These are phyloP conservation scores for Raffaelea ambrosiae DNA, from an alignment of 2,329 filamentous ascomycete species.

Conservation along the genomic window DNA sequence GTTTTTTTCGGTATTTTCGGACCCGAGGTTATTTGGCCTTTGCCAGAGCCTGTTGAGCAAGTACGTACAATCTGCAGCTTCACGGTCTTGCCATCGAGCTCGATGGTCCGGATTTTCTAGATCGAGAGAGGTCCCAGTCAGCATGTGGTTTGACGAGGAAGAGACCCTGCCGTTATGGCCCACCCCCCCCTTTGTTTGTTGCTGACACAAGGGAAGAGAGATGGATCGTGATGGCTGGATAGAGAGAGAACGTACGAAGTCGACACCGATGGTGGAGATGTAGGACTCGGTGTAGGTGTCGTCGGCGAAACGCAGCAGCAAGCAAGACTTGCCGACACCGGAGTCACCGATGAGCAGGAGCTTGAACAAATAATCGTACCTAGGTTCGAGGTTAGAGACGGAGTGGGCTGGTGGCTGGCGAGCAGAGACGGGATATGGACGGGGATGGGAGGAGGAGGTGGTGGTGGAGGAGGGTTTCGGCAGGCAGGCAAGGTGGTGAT, in stretches of 20 bases:
- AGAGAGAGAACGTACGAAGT: constrained; percentile 65
- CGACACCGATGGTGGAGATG: constrained; percentile 98
- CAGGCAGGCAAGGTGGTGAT: too few relatives aligned
- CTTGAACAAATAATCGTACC: constrained; percentile 99
- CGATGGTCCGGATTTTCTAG: constrained; percentile 99
- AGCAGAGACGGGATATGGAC: background rate
- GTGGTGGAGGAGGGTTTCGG: too few relatives aligned
- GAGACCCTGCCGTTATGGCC: too few relatives aligned
- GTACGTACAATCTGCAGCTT: constrained; percentile 89
- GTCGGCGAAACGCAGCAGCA: constrained; percentile 95
- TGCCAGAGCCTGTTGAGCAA: background rate
- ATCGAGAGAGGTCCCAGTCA: constrained; percentile 5
- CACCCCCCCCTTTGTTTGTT: background rate
- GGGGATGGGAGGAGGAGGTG: constrained; percentile 1
- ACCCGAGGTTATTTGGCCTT: constrained; percentile 10
- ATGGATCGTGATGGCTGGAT: too few relatives aligned
- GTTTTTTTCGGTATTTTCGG: background rate
- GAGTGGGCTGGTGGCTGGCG: background rate
- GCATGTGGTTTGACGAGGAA: background rate
- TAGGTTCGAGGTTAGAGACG: constrained; percentile 31
- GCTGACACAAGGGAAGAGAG: background rate
- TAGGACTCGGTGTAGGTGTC: constrained; percentile 99
- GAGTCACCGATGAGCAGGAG: constrained; percentile 99
- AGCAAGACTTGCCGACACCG: constrained; percentile 98
- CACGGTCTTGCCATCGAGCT: constrained; percentile 98